Evolutionary conservation across 2,329 filamentous ascomycete species (phyloP).

Genomic region (Cryoendolithus antarcticus): DNA sequence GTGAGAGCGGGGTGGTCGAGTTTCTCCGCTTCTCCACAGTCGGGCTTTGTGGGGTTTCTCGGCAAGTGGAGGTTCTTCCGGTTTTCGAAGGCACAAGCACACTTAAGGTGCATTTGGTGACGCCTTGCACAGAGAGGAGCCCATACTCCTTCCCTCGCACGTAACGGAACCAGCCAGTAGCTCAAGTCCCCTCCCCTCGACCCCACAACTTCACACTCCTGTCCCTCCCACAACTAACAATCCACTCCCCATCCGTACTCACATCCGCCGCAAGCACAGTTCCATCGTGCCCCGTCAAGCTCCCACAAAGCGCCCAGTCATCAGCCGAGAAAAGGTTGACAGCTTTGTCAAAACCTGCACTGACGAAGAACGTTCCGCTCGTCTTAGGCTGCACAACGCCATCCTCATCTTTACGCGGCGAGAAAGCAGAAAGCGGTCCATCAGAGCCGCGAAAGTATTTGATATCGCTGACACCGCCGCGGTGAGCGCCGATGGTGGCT

Average conservation of each 20-base stretch:
- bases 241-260: conserved; percentile 76
- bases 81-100: no score
- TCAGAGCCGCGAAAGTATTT: conserved; percentile 87
- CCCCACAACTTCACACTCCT: conserved; percentile 95
- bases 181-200: conserved; percentile 47
- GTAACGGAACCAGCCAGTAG: no score
- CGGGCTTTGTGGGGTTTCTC: no score
- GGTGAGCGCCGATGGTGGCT: conserved; percentile 81
- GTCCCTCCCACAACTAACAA: conserved; percentile 88
- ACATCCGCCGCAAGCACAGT: conserved; percentile 88
- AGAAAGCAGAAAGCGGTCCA: conserved; percentile 48
- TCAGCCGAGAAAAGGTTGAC: conserved; percentile 94
- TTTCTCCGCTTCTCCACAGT: no score
- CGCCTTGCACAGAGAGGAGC: no score
- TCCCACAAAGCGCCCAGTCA: conserved; percentile 85
- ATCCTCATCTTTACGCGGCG: conserved; percentile 33
- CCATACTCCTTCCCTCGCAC: no score
- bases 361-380: conserved; percentile 82
- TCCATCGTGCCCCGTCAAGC: conserved; percentile 77
- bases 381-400: conserved; percentile 56
- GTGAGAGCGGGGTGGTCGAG: no score
- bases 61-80: no score
- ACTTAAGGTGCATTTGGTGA: no score
- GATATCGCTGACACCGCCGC: conserved; percentile 80
- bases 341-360: conserved; percentile 82